These are phyloP conservation scores for Cardamine occulta DNA, from an alignment of 345 rosid genomes.

Conservation along the genomic window DNA sequence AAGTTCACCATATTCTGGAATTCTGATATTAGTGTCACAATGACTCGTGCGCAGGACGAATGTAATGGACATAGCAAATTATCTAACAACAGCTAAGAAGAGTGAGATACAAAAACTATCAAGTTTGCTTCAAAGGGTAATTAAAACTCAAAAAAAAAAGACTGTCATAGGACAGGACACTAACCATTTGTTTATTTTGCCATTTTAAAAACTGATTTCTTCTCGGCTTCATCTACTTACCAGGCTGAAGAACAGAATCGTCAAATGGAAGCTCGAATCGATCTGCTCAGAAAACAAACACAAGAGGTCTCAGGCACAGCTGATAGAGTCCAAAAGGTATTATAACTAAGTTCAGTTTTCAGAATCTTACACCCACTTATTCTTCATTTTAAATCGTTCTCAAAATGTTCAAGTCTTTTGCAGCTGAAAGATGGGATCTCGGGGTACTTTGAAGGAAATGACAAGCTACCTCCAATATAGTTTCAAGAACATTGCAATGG, in stretches of 20 bases:
- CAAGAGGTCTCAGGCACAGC: constrained; percentile 46
- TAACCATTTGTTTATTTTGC: constrained; percentile 1
- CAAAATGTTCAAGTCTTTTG: constrained; percentile 20
- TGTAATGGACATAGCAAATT: constrained; percentile 53
- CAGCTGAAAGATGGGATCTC: constrained; percentile 52
- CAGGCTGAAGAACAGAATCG: constrained; percentile 71
- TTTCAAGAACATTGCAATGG: constrained; percentile 1
- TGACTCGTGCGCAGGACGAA: constrained; percentile 59
- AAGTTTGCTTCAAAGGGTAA: constrained; percentile 60
- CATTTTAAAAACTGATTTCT: neutral
- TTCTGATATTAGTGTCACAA: constrained; percentile 4
- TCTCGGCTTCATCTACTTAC: constrained; percentile 6
- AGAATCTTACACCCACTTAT: neutral
- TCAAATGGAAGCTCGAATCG: constrained; percentile 48
- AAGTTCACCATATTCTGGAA: neutral
- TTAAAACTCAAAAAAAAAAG: constrained; percentile 10
- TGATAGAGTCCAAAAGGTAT: constrained; percentile 54
- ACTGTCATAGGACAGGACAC: constrained; percentile 10
- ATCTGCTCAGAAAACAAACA: constrained; percentile 49
- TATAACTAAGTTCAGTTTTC: neutral
- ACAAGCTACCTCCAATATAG: constrained; percentile 32
- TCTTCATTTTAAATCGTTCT: neutral
- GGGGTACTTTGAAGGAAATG: constrained; percentile 36
- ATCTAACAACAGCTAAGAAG: constrained; percentile 58
- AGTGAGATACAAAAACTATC: constrained; percentile 59